Percentiles rank a stretch among this genome's conserved stretches.
Evolutionary conservation across 441 rosid species (phyloP).

Genomic region (Erysimum pusillum): DNA sequence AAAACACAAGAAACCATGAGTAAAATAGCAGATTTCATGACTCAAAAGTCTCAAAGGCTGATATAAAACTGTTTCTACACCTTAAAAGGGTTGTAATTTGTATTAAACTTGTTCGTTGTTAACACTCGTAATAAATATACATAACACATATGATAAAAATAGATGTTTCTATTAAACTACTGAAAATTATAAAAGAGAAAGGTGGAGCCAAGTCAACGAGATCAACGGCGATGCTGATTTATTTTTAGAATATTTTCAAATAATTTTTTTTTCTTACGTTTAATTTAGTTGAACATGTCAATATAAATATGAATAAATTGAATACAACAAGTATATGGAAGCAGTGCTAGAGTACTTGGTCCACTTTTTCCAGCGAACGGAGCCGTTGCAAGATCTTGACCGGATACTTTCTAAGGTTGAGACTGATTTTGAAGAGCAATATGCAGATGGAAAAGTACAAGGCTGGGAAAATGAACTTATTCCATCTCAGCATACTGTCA

Average conservation of each 20-base stretch:
- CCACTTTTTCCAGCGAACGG: too few species aligned
- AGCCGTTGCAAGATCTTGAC: too few species aligned
- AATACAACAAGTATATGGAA: too few species aligned
- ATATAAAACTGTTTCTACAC: background rate
- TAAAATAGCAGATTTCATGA: background rate
- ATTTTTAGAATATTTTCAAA: too few species aligned
- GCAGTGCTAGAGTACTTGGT: too few species aligned
- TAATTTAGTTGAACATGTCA: too few species aligned
- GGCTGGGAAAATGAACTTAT: slow-evolving; percentile 70
- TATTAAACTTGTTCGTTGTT: background rate
- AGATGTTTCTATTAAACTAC: background rate
- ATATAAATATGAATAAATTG: too few species aligned
- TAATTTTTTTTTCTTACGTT: too few species aligned
- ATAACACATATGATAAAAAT: background rate
- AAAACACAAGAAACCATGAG: slow-evolving; percentile 9
- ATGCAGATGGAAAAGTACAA: slow-evolving; percentile 58
- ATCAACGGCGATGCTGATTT: background rate
- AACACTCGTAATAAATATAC: background rate
- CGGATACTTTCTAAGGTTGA: too few species aligned
- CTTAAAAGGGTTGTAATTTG: background rate
- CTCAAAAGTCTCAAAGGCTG: background rate
- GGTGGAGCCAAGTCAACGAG: slow-evolving; percentile 16
- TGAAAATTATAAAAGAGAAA: background rate
- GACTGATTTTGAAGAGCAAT: slow-evolving; percentile 80
- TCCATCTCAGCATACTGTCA: too few species aligned